These are phyloP conservation scores for Dujonia santamariae DNA, from an alignment of 1,139 yeast species.

Conservation along the genomic window DNA sequence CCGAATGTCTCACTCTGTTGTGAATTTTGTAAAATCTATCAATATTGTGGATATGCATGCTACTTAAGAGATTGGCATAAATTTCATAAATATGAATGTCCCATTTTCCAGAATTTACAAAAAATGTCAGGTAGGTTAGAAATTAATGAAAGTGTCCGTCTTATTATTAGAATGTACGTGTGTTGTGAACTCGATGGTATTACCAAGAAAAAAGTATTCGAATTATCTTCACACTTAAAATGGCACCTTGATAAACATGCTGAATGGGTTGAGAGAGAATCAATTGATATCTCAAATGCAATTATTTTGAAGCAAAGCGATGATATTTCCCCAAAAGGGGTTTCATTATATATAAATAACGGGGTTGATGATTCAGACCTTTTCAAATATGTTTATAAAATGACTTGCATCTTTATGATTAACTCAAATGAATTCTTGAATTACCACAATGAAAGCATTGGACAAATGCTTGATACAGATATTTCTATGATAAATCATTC, in stretches of 20 bases:
- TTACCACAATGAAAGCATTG: constrained; percentile 21
- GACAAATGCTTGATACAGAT: constrained; percentile 32
- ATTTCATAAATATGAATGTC: constrained; percentile 13
- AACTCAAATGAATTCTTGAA: constrained; percentile 23
- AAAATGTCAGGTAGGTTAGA: not conserved
- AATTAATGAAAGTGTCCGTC: constrained; percentile 6
- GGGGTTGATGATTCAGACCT: too few species aligned
- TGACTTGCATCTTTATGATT: constrained; percentile 17
- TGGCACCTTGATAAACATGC: not conserved
- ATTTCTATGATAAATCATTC: constrained; percentile 32
- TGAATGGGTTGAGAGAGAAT: not conserved
- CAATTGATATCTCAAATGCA: not conserved
- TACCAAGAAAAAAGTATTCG: constrained; percentile 3
- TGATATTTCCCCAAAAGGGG: too few species aligned
- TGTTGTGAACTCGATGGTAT: constrained; percentile 4
- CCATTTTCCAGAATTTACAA: constrained; percentile 4
- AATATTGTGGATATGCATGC: constrained; percentile 13
- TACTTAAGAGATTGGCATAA: constrained; percentile 9
- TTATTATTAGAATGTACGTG: constrained; percentile 8
- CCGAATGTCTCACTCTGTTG: constrained; percentile 8
- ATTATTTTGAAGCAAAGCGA: not conserved
- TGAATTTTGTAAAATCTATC: constrained; percentile 9
- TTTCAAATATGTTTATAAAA: constrained; percentile 5
- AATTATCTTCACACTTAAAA: constrained; percentile 10
- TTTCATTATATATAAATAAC: too few species aligned